A percentile compares a stretch with the other conserved stretches of the same genome.
Conservation (phyloP, 257 asterid genomes). For the Linaria vulgaris region DNA sequence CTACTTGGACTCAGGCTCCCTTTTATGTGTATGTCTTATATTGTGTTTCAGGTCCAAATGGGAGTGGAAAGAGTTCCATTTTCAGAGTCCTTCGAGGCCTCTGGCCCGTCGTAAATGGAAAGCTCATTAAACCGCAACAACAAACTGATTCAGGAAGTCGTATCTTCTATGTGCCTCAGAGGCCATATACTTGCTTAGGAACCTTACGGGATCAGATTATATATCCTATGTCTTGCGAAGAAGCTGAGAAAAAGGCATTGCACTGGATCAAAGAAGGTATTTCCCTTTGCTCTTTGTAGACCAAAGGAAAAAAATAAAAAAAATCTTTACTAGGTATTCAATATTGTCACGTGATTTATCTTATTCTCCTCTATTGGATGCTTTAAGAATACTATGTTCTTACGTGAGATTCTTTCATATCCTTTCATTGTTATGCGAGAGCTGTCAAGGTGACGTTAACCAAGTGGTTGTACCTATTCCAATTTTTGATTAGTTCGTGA, state of each 20-base stretch:
- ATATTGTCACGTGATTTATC: background rate
- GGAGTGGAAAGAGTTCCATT: constrained; percentile 98
- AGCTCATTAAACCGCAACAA: constrained; percentile 62
- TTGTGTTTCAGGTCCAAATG: constrained; percentile 79
- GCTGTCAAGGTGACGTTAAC: background rate
- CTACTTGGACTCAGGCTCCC: background rate
- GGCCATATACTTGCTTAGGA: constrained; percentile 97
- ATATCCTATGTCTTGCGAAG: constrained; percentile 82
- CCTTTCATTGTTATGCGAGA: background rate
- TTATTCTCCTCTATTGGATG: background rate
- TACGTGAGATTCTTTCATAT: constrained; percentile 11
- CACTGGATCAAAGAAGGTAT: constrained; percentile 50
- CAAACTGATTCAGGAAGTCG: constrained; percentile 44
- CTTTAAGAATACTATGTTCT: background rate
- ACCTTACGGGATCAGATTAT: constrained; percentile 97
- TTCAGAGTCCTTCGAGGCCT: constrained; percentile 96
- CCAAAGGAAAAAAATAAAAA: background rate
- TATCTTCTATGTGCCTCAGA: constrained; percentile 91
- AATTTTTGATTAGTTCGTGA: too few species aligned
- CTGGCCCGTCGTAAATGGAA: constrained; percentile 93
- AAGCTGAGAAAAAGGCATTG: constrained; percentile 67
- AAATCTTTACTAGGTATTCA: background rate
- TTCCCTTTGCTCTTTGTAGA: constrained; percentile 13
- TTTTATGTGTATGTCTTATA: constrained; percentile 2
- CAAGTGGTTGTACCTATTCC: background rate